These are phyloP conservation scores for Caryopteris hybrid DNA, from an alignment of 305 asterid genomes.

Conservation along the genomic window DNA sequence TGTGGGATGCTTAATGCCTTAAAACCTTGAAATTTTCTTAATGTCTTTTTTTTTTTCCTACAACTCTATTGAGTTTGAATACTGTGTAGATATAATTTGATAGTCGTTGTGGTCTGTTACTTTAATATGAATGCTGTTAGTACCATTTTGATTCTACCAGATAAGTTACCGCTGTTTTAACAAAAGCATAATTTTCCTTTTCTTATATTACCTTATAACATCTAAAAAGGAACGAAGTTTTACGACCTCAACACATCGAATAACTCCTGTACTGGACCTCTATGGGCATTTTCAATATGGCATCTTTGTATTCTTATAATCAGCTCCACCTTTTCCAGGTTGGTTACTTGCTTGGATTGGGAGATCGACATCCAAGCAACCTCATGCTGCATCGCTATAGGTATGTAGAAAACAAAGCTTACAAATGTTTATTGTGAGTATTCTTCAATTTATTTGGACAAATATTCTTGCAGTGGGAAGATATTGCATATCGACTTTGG, in stretches of 20 bases:
- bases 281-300: no score
- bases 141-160: no score
- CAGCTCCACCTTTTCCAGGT: constrained; percentile 49
- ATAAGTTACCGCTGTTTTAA: no score
- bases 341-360: constrained; percentile 97
- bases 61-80: neutral
- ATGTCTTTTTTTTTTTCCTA: neutral
- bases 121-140: no score
- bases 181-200: no score
- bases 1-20: neutral
- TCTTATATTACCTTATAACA: neutral
- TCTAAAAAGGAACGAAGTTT: no score
- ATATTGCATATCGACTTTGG: constrained; percentile 98
- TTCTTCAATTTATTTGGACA: constrained; percentile 14
- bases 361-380: constrained; percentile 99
- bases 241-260: neutral
- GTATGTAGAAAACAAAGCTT: constrained; percentile 26
- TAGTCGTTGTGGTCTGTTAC: no score
- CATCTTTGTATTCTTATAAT: neutral
- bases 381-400: constrained; percentile 96
- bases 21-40: neutral
- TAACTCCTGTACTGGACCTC: neutral
- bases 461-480: constrained; percentile 71
- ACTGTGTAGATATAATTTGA: neutral
- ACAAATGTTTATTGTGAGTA: constrained; percentile 9